These are phyloP conservation scores for Eucalyptus curtisii DNA, from an alignment of 345 rosid genomes.

Conservation along the genomic window DNA sequence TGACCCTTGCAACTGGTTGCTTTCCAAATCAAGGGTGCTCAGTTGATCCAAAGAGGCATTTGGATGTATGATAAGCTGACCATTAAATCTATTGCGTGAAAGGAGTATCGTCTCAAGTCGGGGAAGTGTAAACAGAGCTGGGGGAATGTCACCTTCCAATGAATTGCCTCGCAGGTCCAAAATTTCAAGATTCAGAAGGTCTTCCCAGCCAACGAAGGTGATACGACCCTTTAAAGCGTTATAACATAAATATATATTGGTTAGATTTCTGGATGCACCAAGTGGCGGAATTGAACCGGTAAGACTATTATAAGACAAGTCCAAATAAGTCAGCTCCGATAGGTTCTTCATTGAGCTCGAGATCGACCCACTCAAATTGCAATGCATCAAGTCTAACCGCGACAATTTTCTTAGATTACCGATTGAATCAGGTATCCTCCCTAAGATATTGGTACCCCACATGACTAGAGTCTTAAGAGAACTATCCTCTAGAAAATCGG, in stretches of 20 bases:
- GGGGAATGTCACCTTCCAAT: slow-evolving; percentile 13
- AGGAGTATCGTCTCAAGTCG: not conserved
- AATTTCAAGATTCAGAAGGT: slow-evolving; percentile 1
- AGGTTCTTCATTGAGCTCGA: not conserved
- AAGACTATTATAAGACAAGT: slow-evolving; percentile 11
- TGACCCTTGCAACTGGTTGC: slow-evolving; percentile 18
- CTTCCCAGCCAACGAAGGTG: slow-evolving; percentile 1
- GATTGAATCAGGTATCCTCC: slow-evolving; percentile 18
- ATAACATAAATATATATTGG: accelerated
- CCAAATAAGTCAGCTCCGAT: slow-evolving; percentile 1
- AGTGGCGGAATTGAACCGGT: slow-evolving; percentile 15
- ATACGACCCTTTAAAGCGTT: slow-evolving; percentile 5
- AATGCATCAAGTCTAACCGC: not conserved
- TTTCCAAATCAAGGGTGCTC: slow-evolving; percentile 11
- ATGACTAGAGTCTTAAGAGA: slow-evolving; percentile 5
- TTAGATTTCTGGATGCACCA: not conserved
- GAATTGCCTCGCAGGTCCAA: slow-evolving; percentile 2
- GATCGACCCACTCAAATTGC: slow-evolving; percentile 9
- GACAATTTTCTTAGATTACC: slow-evolving; percentile 1
- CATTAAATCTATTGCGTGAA: not conserved
- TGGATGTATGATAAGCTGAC: not conserved
- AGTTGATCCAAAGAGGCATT: not conserved
- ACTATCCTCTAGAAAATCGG: not conserved
- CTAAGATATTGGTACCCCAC: slow-evolving; percentile 6
- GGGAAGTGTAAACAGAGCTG: slow-evolving; percentile 1